phyloP scores from a whole-genome alignment of 345 rosid genomes.

The Cardamine resedifolia region DNA sequence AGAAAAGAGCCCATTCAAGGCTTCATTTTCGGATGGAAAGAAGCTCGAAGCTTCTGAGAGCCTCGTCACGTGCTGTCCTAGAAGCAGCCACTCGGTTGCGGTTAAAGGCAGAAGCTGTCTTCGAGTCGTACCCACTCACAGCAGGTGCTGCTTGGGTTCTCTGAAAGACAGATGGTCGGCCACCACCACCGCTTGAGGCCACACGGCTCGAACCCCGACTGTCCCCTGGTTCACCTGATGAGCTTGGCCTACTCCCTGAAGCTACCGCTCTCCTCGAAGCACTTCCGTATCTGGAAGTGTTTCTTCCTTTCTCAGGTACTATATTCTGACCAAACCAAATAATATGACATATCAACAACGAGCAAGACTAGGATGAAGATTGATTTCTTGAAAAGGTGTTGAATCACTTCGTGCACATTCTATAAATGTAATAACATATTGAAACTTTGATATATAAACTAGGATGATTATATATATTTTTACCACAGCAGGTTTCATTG shows the following conservation, averaged over 20 bases:
- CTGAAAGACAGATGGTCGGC: constrained; percentile 61
- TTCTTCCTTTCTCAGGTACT: constrained; percentile 51
- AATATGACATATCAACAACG: neutral
- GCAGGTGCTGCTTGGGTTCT: constrained; percentile 47
- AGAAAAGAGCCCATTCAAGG: neutral
- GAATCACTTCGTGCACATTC: neutral
- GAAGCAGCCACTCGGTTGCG: constrained; percentile 46
- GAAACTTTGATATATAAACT: neutral
- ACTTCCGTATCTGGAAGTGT: constrained; percentile 70
- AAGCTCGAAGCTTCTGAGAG: constrained; percentile 71
- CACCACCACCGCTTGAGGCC: constrained; percentile 53
- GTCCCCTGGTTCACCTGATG: constrained; percentile 71
- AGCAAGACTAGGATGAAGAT: neutral
- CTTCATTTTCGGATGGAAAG: constrained; percentile 60
- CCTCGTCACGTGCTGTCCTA: constrained; percentile 57
- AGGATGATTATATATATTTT: neutral
- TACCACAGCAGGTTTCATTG: constrained; percentile 59
- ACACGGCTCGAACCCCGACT: constrained; percentile 54
- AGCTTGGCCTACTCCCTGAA: constrained; percentile 64
- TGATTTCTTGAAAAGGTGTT: neutral
- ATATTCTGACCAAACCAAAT: constrained; percentile 42
- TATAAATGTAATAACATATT: neutral
- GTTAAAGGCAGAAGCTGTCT: constrained; percentile 52
- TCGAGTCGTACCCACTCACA: constrained; percentile 50
- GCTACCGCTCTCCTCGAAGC: constrained; percentile 67